Percentiles rank a stretch among this genome's conserved stretches.
phyloP scores from a whole-genome alignment of 306 rosid species.

The Castanea sativa region DNA sequence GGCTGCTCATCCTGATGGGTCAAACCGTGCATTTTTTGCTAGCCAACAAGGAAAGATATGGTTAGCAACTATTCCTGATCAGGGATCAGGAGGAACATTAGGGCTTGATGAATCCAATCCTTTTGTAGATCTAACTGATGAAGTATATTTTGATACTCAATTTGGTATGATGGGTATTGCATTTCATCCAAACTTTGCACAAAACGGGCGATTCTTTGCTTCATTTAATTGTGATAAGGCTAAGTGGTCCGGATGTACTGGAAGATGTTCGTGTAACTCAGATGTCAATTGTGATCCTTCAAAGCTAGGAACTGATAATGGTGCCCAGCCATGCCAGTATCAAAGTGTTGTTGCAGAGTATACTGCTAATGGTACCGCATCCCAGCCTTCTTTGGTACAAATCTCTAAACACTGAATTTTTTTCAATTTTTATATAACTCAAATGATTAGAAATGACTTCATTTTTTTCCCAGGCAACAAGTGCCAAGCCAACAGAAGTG shows the following conservation, averaged over 20 bases:
- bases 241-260: slow-evolving; percentile 82
- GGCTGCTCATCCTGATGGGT: slow-evolving; percentile 95
- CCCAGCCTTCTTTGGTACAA: slow-evolving; percentile 71
- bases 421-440: slow-evolving; percentile 14
- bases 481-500: slow-evolving; percentile 83
- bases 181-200: slow-evolving; percentile 77
- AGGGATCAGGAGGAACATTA: slow-evolving; percentile 63
- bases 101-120: slow-evolving; percentile 69
- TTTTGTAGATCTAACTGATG: slow-evolving; percentile 86
- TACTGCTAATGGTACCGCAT: slow-evolving; percentile 57
- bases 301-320: slow-evolving; percentile 50
- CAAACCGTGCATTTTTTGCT: slow-evolving; percentile 85
- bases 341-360: slow-evolving; percentile 82
- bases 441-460: background rate
- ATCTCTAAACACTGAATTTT: slow-evolving; percentile 14
- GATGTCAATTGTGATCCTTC: slow-evolving; percentile 96
- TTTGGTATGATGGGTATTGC: slow-evolving; percentile 98
- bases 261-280: slow-evolving; percentile 93
- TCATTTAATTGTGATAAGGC: slow-evolving; percentile 90
- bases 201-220: slow-evolving; percentile 89
- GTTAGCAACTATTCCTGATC: slow-evolving; percentile 73
- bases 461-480: slow-evolving; percentile 57
- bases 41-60: slow-evolving; percentile 77
- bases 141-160: slow-evolving; percentile 59
- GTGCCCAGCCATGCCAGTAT: slow-evolving; percentile 86